Base-by-base conservation (phyloP, 306 rosid genomes). In the Glycine tomentella region DNA sequence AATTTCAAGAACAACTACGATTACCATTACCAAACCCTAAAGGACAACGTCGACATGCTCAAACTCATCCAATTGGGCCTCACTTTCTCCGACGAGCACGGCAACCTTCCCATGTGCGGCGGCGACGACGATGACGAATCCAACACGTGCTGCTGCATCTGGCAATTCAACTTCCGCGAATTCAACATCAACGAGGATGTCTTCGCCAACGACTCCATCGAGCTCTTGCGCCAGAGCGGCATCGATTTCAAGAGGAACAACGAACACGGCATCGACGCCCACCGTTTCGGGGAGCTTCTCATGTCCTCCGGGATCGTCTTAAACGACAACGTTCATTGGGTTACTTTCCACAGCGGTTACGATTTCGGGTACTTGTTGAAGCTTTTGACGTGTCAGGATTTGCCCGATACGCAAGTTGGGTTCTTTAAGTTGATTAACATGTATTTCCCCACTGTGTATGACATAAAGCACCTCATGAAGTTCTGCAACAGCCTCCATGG, bases 141-240 rank as follows among this genome's bases (percentile, higher is more conserved):
- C 25, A 61, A 73, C 14, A 38, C 5, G 31, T 25, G 31, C 34
- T 75, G 7, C n/a, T 87, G 89, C 74, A 77, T 88, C n/a, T 88
- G 91, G 91, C 91, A 88, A 31, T 88, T 88, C 84, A 88, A 88
- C 36, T 88, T 88, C 65, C 62, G 89, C 6, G 91, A 87, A 16
- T 87, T 87, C 58, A 82, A 84, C 55, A 88, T 84, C 7, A 87
- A 87, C 11, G 86, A 84, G 55, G 91, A 88, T 16, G 86, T 88
- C 42, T 85, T 85, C 10, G 91, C 91, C 17, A 83, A 83, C 31
- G 91, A 88, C 51, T 88, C 91, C 0, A 88, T 88, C 57, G 89
- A 88, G 82, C 89, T 88, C 4, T 48, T 88, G 46, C 77, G 86
- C 9, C 87, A 88, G 84, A 85, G 91, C 44, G 91, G 91, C 0